phyloP scores from a whole-genome alignment of 768 basidiomycete species.

The Panellus pusillus region DNA sequence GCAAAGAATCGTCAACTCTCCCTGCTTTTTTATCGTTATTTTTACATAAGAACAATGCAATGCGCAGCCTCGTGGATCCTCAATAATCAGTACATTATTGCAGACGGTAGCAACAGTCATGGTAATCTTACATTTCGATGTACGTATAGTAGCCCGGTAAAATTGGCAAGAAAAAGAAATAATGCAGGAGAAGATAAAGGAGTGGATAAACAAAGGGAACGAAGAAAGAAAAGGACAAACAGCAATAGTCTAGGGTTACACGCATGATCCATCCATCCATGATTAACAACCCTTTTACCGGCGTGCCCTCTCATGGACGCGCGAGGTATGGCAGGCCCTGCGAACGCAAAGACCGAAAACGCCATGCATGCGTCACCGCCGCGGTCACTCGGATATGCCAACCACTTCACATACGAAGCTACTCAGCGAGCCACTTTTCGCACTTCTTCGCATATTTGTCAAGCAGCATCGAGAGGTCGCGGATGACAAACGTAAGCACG shows the following conservation, averaged over 20 bases:
- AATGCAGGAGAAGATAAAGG: slow-evolving; percentile 28
- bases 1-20: not conserved
- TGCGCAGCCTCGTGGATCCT: slow-evolving; percentile 1
- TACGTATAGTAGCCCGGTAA: slow-evolving; percentile 19
- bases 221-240: slow-evolving; percentile 13
- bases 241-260: slow-evolving; percentile 16
- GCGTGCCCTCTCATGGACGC: slow-evolving; percentile 6
- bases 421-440: slow-evolving; percentile 90
- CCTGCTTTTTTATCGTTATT: slow-evolving; percentile 3
- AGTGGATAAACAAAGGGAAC: slow-evolving; percentile 18
- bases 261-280: slow-evolving; percentile 4
- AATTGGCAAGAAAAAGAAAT: slow-evolving; percentile 1
- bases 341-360: slow-evolving; percentile 10
- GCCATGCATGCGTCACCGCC: slow-evolving; percentile 5
- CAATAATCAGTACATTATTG: slow-evolving; percentile 25
- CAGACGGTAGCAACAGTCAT: slow-evolving; percentile 19
- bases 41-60: slow-evolving; percentile 12
- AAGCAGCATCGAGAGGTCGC: slow-evolving; percentile 79
- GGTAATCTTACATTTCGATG: slow-evolving; percentile 23
- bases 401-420: slow-evolving; percentile 23
- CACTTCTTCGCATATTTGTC: slow-evolving; percentile 95
- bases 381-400: not conserved
- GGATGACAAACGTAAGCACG: slow-evolving; percentile 85
- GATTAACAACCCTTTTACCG: not conserved
- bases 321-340: not conserved